Conservation (phyloP, 306 rosid species). For the Biancaea sappan region DNA sequence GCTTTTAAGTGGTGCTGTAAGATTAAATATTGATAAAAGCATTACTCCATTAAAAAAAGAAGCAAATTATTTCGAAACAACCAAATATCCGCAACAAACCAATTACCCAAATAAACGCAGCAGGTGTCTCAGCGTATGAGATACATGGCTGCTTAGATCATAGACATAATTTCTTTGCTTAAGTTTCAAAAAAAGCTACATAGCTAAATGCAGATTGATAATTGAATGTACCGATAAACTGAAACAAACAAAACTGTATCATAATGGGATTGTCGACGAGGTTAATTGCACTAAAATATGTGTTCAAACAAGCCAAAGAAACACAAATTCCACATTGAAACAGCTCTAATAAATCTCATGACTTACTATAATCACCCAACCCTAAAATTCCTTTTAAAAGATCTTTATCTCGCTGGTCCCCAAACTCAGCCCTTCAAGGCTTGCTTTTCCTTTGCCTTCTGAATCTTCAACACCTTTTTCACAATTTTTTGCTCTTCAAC, state of each 20-base stretch:
- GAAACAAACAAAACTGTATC: conserved; percentile 43
- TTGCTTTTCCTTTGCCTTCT: conserved; percentile 71
- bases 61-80: too few relatives aligned
- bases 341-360: conserved; percentile 36
- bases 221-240: too few relatives aligned
- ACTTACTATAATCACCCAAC: conserved; percentile 36
- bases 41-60: too few relatives aligned
- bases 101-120: too few relatives aligned
- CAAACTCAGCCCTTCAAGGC: conserved; percentile 50
- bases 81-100: too few relatives aligned
- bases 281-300: conserved; percentile 27
- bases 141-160: too few relatives aligned
- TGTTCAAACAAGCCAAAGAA: conserved; percentile 37
- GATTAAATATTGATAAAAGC: too few relatives aligned
- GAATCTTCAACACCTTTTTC: conserved; percentile 82
- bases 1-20: too few relatives aligned
- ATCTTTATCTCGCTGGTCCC: conserved; percentile 12
- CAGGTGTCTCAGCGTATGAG: too few relatives aligned
- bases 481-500: conserved; percentile 85
- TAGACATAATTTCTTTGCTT: too few relatives aligned
- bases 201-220: too few relatives aligned
- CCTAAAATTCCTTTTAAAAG: conserved; percentile 45
- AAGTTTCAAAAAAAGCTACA: too few relatives aligned
- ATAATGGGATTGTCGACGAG: conserved; percentile 42
- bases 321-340: conserved; percentile 34